Conservation (phyloP, 75 land plant species). For the Cupressus sempervirens region DNA sequence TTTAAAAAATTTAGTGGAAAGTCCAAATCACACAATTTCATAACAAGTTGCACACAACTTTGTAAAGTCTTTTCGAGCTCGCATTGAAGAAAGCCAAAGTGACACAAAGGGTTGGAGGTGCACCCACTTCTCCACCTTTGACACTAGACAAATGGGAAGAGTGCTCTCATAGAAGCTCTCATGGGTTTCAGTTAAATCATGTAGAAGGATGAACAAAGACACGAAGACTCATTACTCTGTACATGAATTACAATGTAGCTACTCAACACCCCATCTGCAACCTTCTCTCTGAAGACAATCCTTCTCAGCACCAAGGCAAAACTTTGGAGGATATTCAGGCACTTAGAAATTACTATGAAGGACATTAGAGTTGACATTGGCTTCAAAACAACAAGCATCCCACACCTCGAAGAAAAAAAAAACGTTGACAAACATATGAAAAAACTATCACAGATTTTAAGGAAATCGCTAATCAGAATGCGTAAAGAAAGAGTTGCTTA, state of each 20-base stretch:
- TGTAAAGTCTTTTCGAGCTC: too few species aligned
- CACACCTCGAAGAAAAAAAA: too few species aligned
- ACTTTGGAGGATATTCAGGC: constrained; percentile 75
- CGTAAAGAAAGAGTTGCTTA: too few species aligned
- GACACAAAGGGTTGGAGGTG: constrained; percentile 85
- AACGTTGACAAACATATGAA: too few species aligned
- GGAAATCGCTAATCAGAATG: too few species aligned
- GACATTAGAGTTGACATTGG: too few species aligned
- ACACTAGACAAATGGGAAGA: constrained; percentile 99
- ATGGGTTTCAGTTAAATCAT: constrained; percentile 99
- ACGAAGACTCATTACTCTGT: constrained; percentile 86
- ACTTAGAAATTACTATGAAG: background rate
- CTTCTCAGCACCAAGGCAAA: constrained; percentile 38
- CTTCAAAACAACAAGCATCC: too few species aligned
- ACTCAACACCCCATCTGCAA: constrained; percentile 60
- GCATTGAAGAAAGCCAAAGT: too few species aligned
- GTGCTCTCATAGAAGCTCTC: constrained; percentile 92
- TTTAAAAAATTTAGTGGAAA: too few species aligned
- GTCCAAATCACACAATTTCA: too few species aligned
- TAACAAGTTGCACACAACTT: too few species aligned
- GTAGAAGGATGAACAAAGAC: constrained; percentile 99
- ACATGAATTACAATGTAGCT: constrained; percentile 76
- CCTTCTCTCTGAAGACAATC: constrained; percentile 57
- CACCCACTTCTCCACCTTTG: constrained; percentile 94
- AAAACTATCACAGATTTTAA: too few species aligned